phyloP scores from a whole-genome alignment of 2,329 filamentous ascomycete genomes.

The Penicillium vulpinum region DNA sequence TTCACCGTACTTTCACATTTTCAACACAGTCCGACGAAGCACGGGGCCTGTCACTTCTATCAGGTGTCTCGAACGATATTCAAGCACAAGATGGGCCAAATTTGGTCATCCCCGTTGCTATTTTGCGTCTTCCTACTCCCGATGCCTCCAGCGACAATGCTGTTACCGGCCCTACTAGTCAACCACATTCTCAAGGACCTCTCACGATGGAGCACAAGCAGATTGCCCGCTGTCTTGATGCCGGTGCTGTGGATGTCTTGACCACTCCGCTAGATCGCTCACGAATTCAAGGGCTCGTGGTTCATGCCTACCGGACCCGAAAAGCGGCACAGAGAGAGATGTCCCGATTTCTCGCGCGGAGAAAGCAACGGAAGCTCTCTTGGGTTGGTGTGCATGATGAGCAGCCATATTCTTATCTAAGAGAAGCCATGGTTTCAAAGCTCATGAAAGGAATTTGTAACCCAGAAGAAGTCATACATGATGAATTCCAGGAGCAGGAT shows the following conservation, averaged over 20 bases:
- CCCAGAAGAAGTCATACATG: slow-evolving; percentile 62
- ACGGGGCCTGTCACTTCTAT: slow-evolving; percentile 51
- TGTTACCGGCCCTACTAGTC: slow-evolving; percentile 14
- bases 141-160: slow-evolving; percentile 17
- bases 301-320: slow-evolving; percentile 80
- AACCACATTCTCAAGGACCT: slow-evolving; percentile 32
- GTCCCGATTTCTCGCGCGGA: slow-evolving; percentile 68
- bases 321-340: slow-evolving; percentile 74
- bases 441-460: slow-evolving; percentile 89
- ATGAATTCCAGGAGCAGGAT: slow-evolving; percentile 61
- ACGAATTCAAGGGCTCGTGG: slow-evolving; percentile 71
- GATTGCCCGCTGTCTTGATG: slow-evolving; percentile 74
- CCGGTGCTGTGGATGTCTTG: slow-evolving; percentile 83
- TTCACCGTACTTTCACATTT: slow-evolving; percentile 44
- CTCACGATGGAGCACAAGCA: slow-evolving; percentile 49
- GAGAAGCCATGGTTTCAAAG: slow-evolving; percentile 87
- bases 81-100: slow-evolving; percentile 52
- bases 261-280: slow-evolving; percentile 74
- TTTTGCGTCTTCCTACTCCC: slow-evolving; percentile 38
- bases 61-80: slow-evolving; percentile 51
- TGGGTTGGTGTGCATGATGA: slow-evolving; percentile 88
- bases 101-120: slow-evolving; percentile 52
- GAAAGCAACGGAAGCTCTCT: slow-evolving; percentile 77
- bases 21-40: slow-evolving; percentile 47
- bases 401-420: slow-evolving; percentile 82